These are phyloP conservation scores for Penstemon barbatus DNA, from an alignment of 257 asterid genomes.

Conservation along the genomic window DNA sequence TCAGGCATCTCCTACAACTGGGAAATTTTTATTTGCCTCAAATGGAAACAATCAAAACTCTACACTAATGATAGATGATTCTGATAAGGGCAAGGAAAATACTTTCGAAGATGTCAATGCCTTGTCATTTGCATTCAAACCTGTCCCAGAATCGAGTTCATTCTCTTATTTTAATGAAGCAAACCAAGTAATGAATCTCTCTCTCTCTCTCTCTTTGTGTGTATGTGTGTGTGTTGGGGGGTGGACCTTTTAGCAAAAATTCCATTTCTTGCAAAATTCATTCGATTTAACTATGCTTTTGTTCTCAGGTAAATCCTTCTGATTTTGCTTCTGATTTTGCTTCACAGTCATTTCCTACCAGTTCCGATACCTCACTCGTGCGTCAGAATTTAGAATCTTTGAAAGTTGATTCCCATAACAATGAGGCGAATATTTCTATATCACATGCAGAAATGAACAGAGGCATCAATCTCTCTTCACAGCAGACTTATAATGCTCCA, in stretches of 20 bases:
- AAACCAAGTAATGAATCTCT: slow-evolving; percentile 47
- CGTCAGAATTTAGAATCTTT: slow-evolving; percentile 34
- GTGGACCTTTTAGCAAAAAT: too few species aligned
- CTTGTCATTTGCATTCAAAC: slow-evolving; percentile 69
- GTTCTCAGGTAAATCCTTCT: slow-evolving; percentile 34
- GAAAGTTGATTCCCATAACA: slow-evolving; percentile 26
- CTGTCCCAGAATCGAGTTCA: slow-evolving; percentile 48
- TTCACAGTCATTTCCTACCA: slow-evolving; percentile 46
- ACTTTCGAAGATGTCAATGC: slow-evolving; percentile 47
- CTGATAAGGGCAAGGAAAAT: slow-evolving; percentile 54
- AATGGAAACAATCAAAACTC: slow-evolving; percentile 42
- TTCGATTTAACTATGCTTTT: slow-evolving; percentile 19
- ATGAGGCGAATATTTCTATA: slow-evolving; percentile 39
- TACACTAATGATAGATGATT: slow-evolving; percentile 30
- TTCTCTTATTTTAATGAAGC: slow-evolving; percentile 39
- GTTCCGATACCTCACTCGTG: slow-evolving; percentile 34
- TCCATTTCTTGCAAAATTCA: neutral
- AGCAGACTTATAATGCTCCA: slow-evolving; percentile 48
- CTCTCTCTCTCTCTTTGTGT: slow-evolving; percentile 10
- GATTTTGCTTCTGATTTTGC: slow-evolving; percentile 38
- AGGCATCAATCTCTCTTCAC: slow-evolving; percentile 30
- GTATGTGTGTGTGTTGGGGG: neutral
- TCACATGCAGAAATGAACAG: slow-evolving; percentile 38
- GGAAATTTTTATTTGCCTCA: slow-evolving; percentile 47
- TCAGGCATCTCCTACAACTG: slow-evolving; percentile 77